Base-by-base conservation (phyloP, 176 grass and related monocot genomes). In the Alloteropsis semialata region DNA sequence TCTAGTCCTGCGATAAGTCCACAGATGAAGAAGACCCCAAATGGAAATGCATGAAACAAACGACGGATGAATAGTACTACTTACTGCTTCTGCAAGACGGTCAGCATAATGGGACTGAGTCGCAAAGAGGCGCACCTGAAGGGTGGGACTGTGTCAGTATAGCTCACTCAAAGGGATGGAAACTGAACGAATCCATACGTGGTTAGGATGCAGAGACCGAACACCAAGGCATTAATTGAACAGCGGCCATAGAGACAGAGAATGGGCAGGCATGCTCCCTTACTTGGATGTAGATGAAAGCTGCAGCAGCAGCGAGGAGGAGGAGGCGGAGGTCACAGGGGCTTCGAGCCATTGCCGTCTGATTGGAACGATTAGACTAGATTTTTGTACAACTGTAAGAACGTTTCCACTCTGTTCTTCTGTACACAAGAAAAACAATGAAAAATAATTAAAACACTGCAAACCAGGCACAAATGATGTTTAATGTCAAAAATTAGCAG, bases 241-340 rank as follows among this genome's bases (percentile, higher is more conserved):
- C 29, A 63, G 42, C 3, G 2, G 7, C 37, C 61, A 51, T 14
- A 51, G 13, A 54, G 38, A 72, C 11, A 1, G 19, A 42, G 28
- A 76, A 25, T 48, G 16, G n/a, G n/a, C 33, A 29, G 48, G 22
- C 6, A 46, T 13, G 63, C 8, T 41, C 34, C 17, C 18, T 22
- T 73, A 95, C 96, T 79, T 98, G 96, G 93, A 98, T 95, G 85
- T 87, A 98, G 82, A 98, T 98, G 74, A 98, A 98, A 80, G 77
- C 89, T 25, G 42, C 91, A 5, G 87, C 87, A 6, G 89, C 91
- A 57, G 74, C 57, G 39, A 91, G 54, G 68, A 98, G 87, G 75
- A 98, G 91, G 49, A 98, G 49, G 58, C 92, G 91, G 53, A 98
- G 34, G 62, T 92, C 80, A 57, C 90, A 81, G 82, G 85, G 45